phyloP scores from a whole-genome alignment of 2,329 filamentous ascomycete species.

The Bisporella sp. region DNA sequence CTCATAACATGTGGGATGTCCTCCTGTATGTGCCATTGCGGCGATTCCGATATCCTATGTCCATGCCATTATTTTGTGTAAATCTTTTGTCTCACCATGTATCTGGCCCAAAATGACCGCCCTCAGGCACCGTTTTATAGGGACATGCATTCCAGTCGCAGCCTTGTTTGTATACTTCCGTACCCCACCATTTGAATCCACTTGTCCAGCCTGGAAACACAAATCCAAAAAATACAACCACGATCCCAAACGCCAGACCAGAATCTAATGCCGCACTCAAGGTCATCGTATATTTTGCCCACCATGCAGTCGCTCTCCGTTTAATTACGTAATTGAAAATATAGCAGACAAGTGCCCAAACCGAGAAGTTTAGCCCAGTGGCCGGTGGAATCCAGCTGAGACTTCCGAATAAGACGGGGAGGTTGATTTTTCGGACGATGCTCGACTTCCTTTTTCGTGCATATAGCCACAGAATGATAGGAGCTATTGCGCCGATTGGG shows the following conservation, averaged over 20 bases:
- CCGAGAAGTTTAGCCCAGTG: slow-evolving; percentile 78
- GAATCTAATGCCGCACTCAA: slow-evolving; percentile 77
- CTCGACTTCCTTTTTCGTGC: slow-evolving; percentile 51
- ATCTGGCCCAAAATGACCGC: slow-evolving; percentile 59
- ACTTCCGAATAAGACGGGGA: slow-evolving; percentile 77
- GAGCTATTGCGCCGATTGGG: slow-evolving; percentile 66
- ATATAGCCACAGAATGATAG: slow-evolving; percentile 68
- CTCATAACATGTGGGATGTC: too few relatives aligned
- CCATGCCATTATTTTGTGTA: too few relatives aligned
- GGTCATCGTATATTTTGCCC: slow-evolving; percentile 89
- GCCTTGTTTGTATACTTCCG: slow-evolving; percentile 75
- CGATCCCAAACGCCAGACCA: slow-evolving; percentile 73
- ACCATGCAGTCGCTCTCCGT: slow-evolving; percentile 66
- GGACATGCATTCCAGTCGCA: slow-evolving; percentile 81
- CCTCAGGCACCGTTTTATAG: slow-evolving; percentile 56
- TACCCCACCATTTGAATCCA: slow-evolving; percentile 80
- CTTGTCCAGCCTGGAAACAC: slow-evolving; percentile 73
- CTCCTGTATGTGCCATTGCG: too few relatives aligned
- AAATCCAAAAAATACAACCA: slow-evolving; percentile 80
- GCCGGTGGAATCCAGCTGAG: slow-evolving; percentile 84
- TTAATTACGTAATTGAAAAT: slow-evolving; percentile 75
- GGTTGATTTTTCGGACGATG: slow-evolving; percentile 68
- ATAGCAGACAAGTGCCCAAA: slow-evolving; percentile 81
- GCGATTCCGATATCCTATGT: too few relatives aligned
- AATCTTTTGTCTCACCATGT: slow-evolving; percentile 34